These are phyloP conservation scores for Selaginella moellendorffii DNA, from an alignment of 75 land plant species.

Conservation along the genomic window DNA sequence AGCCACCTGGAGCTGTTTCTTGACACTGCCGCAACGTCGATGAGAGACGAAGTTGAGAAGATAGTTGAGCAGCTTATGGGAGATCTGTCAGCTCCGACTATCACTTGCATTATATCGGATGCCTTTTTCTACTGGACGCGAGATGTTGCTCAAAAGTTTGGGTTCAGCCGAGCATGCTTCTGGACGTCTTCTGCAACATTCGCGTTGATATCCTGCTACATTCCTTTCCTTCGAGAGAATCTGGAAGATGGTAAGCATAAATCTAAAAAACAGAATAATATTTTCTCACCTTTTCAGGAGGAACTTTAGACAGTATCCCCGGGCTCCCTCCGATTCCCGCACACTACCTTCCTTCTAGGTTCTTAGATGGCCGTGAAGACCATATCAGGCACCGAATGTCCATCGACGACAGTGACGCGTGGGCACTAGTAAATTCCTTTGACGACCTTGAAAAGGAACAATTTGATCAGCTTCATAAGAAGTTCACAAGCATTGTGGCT, in stretches of 20 bases:
- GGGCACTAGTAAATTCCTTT: background rate
- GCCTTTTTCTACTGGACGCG: slow-evolving; percentile 6
- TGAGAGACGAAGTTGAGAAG: too few species aligned
- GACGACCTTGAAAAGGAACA: background rate
- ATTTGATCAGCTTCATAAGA: background rate
- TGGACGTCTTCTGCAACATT: background rate
- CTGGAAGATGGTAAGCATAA: too few species aligned
- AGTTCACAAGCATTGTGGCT: background rate
- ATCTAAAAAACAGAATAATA: too few species aligned
- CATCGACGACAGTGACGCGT: too few species aligned
- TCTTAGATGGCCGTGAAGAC: too few species aligned
- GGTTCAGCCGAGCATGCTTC: background rate
- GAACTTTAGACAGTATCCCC: too few species aligned
- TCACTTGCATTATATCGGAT: slow-evolving; percentile 11
- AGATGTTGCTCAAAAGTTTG: background rate
- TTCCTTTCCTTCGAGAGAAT: too few species aligned
- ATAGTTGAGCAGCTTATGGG: too few species aligned
- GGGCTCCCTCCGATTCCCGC: background rate
- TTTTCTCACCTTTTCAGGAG: too few species aligned
- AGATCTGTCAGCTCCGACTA: background rate
- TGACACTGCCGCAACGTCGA: too few species aligned
- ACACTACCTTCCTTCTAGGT: background rate
- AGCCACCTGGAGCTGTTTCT: too few species aligned
- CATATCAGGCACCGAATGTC: too few species aligned
- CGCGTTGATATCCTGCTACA: background rate